Evolutionary conservation across 352 stramenopile species (phyloP), one percentile per base, ranked within the genome.

Genomic region (Globisporangium cederbergense): DNA sequence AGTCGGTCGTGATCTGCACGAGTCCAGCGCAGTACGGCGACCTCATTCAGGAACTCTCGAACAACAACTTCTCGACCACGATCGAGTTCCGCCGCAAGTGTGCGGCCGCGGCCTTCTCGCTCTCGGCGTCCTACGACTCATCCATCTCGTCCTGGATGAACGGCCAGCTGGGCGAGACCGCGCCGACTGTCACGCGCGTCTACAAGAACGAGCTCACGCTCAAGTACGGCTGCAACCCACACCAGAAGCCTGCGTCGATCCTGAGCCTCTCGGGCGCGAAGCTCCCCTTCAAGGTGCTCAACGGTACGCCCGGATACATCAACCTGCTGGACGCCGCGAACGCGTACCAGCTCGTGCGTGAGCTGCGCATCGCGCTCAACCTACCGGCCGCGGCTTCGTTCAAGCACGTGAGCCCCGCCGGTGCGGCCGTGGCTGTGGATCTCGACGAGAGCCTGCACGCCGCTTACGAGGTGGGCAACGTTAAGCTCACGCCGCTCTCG

Each of bases 301-400:
- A 97, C 73, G 90, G 96, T 52, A 96, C 88, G n/a, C 97, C 97
- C 6, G 98, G 98, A 22, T 99, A 99, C 87, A 99, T 99, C 74
- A 99, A 99, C 81, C 79, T 99, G 46, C 81, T 99, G 49, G 98
- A 99, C 75, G 98, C 97, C 34, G 91, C 92, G 55, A 99, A 99
- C 85, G 96, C 97, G n/a, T 99, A 97, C 87, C 97, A 99, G 75
- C 89, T 99, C 22, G 97, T 99, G 53, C 82, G 91, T 60, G 98
- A 99, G 82, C 82, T 99, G 40, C 89, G 93, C 63, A 58, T 97
- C 62, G 97, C 96, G 46, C 95, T 98, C 45, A 90, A 95, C 34
- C 81, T 99, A 50, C 80, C 92, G 5, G 94, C 96, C 22, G 98
- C 97, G 2, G 93, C 97, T 40, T 99, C 94, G 62, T 99, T 99